These are phyloP conservation scores for Aspergillus sp. DNA, from an alignment of 2,329 filamentous ascomycete genomes.

Conservation along the genomic window DNA sequence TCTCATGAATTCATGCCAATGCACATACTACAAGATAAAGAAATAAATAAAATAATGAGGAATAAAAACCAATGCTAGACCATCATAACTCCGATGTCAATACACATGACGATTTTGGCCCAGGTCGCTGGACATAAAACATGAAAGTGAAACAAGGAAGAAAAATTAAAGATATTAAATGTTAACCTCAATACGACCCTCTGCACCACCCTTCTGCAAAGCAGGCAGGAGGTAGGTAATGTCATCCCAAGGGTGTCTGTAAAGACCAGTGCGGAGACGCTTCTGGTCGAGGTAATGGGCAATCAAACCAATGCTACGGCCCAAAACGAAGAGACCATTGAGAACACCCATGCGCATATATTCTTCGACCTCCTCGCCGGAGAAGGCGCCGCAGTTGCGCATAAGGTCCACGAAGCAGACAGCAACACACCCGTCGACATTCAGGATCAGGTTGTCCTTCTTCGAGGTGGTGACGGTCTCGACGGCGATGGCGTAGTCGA, in stretches of 20 bases:
- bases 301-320: slow-evolving; percentile 96
- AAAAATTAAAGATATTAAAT: slow-evolving; percentile 45
- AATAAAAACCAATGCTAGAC: slow-evolving; percentile 21
- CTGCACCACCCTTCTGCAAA: slow-evolving; percentile 62
- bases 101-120: slow-evolving; percentile 25
- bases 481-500: slow-evolving; percentile 96
- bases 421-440: slow-evolving; percentile 95
- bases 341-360: slow-evolving; percentile 99
- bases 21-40: slow-evolving; percentile 21
- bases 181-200: slow-evolving; percentile 84
- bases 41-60: slow-evolving; percentile 18
- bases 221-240: slow-evolving; percentile 90
- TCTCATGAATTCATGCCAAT: slow-evolving; percentile 17
- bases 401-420: slow-evolving; percentile 98
- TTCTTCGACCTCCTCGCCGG: slow-evolving; percentile 90
- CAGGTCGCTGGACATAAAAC: slow-evolving; percentile 7
- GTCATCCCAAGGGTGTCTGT: slow-evolving; percentile 98
- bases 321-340: slow-evolving; percentile 97
- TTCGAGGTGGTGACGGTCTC: slow-evolving; percentile 98
- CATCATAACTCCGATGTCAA: slow-evolving; percentile 32
- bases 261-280: slow-evolving; percentile 93
- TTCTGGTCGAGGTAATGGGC: slow-evolving; percentile 99
- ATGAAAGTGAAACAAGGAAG: slow-evolving; percentile 5
- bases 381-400: slow-evolving; percentile 97
- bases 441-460: slow-evolving; percentile 99